Percentiles rank a stretch among this genome's conserved stretches.
Conservation (phyloP, 208 protist species). For the Leishmania amazonensis region DNA sequence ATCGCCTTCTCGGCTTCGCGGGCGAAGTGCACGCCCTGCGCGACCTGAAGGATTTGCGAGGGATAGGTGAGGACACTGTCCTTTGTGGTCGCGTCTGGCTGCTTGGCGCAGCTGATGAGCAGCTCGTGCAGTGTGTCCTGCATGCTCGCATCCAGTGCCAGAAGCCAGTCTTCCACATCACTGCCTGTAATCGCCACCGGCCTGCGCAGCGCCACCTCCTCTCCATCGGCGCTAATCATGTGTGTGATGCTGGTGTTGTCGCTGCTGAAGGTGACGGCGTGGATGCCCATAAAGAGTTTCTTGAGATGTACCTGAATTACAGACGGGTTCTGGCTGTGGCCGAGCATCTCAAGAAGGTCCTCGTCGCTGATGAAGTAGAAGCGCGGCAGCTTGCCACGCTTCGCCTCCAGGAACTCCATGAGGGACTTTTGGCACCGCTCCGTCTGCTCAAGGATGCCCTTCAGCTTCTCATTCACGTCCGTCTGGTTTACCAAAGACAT, state of each 20-base stretch:
- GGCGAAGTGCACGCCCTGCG: constrained; percentile 88
- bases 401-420: constrained; percentile 97
- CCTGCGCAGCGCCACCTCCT: constrained; percentile 72
- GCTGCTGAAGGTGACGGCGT: constrained; percentile 82
- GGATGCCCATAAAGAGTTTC: constrained; percentile 96
- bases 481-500: constrained; percentile 85
- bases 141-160: constrained; percentile 88
- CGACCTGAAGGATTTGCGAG: constrained; percentile 90
- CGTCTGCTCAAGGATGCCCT: constrained; percentile 94
- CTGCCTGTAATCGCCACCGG: constrained; percentile 84
- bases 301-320: constrained; percentile 93
- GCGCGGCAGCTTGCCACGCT: constrained; percentile 93
- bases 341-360: constrained; percentile 98
- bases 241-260: constrained; percentile 84
- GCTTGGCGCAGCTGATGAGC: constrained; percentile 59
- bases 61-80: constrained; percentile 69
- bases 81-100: constrained; percentile 44
- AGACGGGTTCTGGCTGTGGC: constrained; percentile 91
- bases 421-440: constrained; percentile 97
- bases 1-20: constrained; percentile 69
- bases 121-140: constrained; percentile 76
- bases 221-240: constrained; percentile 91
- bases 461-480: constrained; percentile 88
- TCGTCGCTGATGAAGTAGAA: constrained; percentile 99
- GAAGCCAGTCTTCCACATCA: constrained; percentile 95